Evolutionary conservation across 192 early-diverging fungal genomes (phyloP), one percentile per base, ranked within the genome.

Genomic region (Backusella psychrophila): DNA sequence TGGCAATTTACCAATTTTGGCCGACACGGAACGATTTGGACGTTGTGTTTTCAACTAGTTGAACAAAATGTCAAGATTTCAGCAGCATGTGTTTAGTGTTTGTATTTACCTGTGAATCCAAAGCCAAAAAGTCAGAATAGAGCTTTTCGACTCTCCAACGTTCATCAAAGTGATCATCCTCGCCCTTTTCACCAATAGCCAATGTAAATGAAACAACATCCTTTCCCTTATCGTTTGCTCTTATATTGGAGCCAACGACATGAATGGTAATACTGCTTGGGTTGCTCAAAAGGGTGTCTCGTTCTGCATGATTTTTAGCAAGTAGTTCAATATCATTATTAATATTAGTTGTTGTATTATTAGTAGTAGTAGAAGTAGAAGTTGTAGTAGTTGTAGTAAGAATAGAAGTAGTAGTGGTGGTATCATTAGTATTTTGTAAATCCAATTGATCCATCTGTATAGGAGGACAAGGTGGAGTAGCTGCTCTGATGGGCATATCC

Each of bases 81-180:
- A 29, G 29, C 29, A 29, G 29, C 29, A 29, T 29, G 29, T 29
- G 29, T n/a, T n/a, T n/a, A n/a, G n/a, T n/a, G n/a, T n/a, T n/a
- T n/a, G n/a, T n/a, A n/a, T n/a, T 29, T 82, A 96, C 93, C 89
- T 92, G 91, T 42, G 81, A 83, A 84, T 98, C 95, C 26, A 98
- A 83, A 33, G 84, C 75, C 39, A 95, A 77, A 83, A 98, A 96
- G 79, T 98, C 96, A 2, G 90, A 89, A 79, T 96, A 97, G 36
- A 90, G 83, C 80, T 98, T 98, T 77, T 96, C 94, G 65, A 96
- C 87, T 9, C 89, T 91, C 95, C 96, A 96, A 66, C 94, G 76
- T 52, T 89, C 88, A 36, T 87, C 85, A 46, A 84, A 85, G 14
- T 82, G 82, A 9, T 72, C 34, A 4, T 34, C 29, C 0, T 17